Conservation (phyloP, 1,284 basidiomycete genomes). For the Irpex sp. region DNA sequence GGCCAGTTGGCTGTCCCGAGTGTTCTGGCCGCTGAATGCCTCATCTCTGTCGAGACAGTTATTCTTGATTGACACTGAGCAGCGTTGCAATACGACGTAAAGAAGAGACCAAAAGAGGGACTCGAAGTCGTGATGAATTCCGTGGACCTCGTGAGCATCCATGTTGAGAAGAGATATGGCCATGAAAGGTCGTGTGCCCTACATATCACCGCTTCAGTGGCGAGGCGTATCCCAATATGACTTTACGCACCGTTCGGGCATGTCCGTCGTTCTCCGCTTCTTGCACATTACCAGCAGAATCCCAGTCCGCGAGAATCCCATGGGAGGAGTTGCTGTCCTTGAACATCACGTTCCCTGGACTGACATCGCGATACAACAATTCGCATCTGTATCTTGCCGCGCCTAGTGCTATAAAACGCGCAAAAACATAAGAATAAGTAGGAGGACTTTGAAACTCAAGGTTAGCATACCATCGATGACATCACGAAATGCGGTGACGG, state of each 20-base stretch:
- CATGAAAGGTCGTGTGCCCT: constrained; percentile 6
- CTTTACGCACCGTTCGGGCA: not conserved
- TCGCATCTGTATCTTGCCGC: not conserved
- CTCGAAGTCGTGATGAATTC: constrained; percentile 1
- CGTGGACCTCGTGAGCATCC: not conserved
- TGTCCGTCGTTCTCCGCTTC: not conserved
- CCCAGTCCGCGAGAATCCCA: not conserved
- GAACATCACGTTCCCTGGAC: not conserved
- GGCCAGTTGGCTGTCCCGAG: not conserved
- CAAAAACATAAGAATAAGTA: not conserved
- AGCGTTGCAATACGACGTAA: constrained; percentile 1
- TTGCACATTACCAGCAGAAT: not conserved
- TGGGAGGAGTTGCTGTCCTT: not conserved
- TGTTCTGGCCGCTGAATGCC: not conserved
- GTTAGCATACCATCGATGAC: not conserved
- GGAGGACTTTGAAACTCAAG: not conserved
- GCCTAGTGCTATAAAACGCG: not conserved
- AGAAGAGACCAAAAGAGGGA: constrained; percentile 3
- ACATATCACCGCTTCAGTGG: not conserved
- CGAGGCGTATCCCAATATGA: not conserved
- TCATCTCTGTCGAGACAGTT: not conserved
- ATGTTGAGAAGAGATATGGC: not conserved
- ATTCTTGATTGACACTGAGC: not conserved
- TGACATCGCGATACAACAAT: constrained; percentile 1
- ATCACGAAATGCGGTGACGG: not conserved